Percentiles rank a stretch among this genome's conserved stretches.
These are phyloP conservation scores for Ulvella scutata DNA, from an alignment of 139 green algal species.

Conservation along the genomic window DNA sequence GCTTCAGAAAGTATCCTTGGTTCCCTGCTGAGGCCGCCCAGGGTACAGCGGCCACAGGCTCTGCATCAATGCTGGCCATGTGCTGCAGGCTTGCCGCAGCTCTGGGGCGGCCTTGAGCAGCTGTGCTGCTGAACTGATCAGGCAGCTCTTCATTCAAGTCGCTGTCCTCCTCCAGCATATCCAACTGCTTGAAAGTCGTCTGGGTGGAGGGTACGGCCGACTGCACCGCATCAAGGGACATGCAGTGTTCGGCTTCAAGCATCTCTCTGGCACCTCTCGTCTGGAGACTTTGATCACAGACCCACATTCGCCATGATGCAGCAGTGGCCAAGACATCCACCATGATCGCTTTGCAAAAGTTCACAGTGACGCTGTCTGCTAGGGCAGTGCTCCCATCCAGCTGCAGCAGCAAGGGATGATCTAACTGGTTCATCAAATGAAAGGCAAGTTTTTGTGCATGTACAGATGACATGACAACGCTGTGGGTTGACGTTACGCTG, in stretches of 20 bases:
- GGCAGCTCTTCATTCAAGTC: no score
- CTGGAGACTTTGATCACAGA: not conserved
- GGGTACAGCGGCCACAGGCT: not conserved
- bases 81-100: no score
- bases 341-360: not conserved
- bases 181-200: no score
- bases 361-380: not conserved
- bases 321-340: not conserved
- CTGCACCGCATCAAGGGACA: not conserved
- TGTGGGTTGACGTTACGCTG: not conserved
- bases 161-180: no score
- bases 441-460: no score
- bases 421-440: not conserved
- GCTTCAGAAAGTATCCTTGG: not conserved
- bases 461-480: not conserved
- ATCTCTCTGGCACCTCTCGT: not conserved
- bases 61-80: no score
- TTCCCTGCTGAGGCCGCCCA: not conserved
- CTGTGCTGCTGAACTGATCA: no score
- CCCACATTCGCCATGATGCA: not conserved
- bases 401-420: not conserved
- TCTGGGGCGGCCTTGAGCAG: no score
- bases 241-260: not conserved
- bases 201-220: no score
- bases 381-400: not conserved